Evolutionary conservation across 176 grass and related monocot genomes (phyloP).

Genomic region (Lolium multiflorum): DNA sequence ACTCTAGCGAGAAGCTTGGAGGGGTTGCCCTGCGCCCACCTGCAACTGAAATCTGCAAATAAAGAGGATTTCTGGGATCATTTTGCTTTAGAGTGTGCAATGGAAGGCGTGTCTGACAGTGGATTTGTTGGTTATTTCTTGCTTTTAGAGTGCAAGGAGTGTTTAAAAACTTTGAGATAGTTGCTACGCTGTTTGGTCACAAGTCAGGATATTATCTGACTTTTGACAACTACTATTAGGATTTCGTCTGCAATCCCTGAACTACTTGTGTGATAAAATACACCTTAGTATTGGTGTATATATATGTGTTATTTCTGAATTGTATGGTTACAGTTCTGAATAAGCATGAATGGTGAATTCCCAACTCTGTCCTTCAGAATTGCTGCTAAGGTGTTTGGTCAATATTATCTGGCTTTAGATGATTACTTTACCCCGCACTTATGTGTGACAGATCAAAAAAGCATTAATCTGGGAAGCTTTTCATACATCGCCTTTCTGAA

Average conservation of each 20-base stretch:
- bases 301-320: conserved; percentile 20
- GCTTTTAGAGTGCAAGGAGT: conserved; percentile 44
- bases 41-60: conserved; percentile 50
- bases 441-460: no score
- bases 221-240: conserved; percentile 7
- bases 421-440: no score
- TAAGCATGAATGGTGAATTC: conserved; percentile 1
- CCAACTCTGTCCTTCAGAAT: no score
- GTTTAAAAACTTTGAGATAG: conserved; percentile 39
- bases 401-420: no score
- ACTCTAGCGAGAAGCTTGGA: conserved; percentile 66
- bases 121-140: conserved; percentile 40
- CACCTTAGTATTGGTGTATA: conserved; percentile 53
- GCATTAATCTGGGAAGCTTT: no score
- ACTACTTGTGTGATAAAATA: conserved; percentile 22
- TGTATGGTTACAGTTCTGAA: conserved; percentile 18
- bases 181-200: conserved; percentile 30
- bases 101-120: conserved; percentile 55
- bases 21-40: conserved; percentile 65
- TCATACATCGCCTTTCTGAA: no score
- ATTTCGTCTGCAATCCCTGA: neutral
- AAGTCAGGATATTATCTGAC: conserved; percentile 53
- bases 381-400: no score
- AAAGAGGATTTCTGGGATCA: conserved; percentile 14
- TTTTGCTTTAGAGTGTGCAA: conserved; percentile 28